Evolutionary conservation across 1,139 yeast species (phyloP).

Genomic region (Scheffersomyces parashehatae): DNA sequence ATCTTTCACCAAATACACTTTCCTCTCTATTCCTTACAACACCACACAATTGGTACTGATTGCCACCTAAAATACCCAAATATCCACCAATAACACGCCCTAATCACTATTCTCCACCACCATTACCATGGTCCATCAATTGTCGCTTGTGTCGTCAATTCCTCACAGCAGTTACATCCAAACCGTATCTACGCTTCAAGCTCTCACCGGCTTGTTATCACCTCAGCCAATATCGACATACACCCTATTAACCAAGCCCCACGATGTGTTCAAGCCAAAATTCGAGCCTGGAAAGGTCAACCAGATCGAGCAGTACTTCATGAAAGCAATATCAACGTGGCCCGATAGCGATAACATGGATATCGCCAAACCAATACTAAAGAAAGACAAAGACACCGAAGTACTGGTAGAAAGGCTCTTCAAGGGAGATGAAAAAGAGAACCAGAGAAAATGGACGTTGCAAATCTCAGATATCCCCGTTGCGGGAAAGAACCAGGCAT

Average conservation of each 20-base stretch:
- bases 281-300: slow-evolving; percentile 53
- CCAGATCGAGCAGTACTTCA: slow-evolving; percentile 49
- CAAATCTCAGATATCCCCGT: slow-evolving; percentile 81
- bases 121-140: slow-evolving; percentile 43
- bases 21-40: too few relatives aligned
- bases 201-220: slow-evolving; percentile 40
- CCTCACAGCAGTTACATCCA: slow-evolving; percentile 45
- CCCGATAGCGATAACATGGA: slow-evolving; percentile 26
- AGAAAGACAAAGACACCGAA: slow-evolving; percentile 16
- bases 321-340: slow-evolving; percentile 50
- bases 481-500: slow-evolving; percentile 72
- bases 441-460: slow-evolving; percentile 55
- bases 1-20: background rate
- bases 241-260: slow-evolving; percentile 45
- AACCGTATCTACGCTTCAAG: slow-evolving; percentile 46
- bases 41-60: too few relatives aligned
- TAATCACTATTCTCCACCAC: too few relatives aligned
- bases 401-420: slow-evolving; percentile 33
- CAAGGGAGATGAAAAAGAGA: slow-evolving; percentile 25
- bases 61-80: too few relatives aligned
- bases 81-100: too few relatives aligned
- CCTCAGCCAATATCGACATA: slow-evolving; percentile 47
- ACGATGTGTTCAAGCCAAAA: slow-evolving; percentile 45
- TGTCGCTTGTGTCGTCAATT: slow-evolving; percentile 41
- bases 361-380: slow-evolving; percentile 27